Percentiles rank a stretch among this genome's conserved stretches.
Conservation (phyloP, 805 yeast species). For the Kockiozyma suomiensis region DNA sequence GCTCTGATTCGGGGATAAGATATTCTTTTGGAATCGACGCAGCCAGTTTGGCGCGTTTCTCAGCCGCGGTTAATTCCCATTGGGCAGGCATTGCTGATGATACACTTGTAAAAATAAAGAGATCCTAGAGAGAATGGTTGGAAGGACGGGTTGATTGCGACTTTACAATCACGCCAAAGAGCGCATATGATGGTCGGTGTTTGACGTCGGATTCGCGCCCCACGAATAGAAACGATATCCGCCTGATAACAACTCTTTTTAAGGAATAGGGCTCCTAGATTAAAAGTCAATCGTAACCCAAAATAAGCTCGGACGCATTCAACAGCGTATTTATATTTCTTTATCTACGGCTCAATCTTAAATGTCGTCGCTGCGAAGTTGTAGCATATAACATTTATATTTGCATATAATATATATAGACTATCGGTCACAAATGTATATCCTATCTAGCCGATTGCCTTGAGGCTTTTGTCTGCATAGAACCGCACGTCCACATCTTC, state of each 20-base stretch:
- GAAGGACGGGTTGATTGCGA: neutral
- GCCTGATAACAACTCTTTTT: neutral
- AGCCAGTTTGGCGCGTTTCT: slow-evolving; percentile 31
- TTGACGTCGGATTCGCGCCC: neutral
- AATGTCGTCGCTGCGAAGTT: neutral
- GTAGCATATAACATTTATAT: neutral
- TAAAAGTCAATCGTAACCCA: neutral
- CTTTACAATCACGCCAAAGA: neutral
- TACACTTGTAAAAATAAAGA: neutral
- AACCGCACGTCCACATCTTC: slow-evolving; percentile 86
- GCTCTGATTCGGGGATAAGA: slow-evolving; percentile 32
- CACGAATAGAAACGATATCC: neutral
- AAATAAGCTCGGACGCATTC: no score
- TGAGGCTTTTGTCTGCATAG: slow-evolving; percentile 54
- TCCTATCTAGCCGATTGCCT: slow-evolving; percentile 22
- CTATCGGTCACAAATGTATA: neutral
- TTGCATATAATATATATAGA: neutral
- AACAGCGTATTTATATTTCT: no score
- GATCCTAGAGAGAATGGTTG: neutral
- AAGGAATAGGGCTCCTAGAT: neutral
- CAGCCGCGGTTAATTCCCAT: slow-evolving; percentile 33
- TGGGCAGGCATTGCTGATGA: slow-evolving; percentile 5
- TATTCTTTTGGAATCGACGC: slow-evolving; percentile 34
- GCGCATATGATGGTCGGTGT: neutral
- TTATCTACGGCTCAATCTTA: no score